Base-by-base conservation (phyloP, 768 basidiomycete species). In the Pilatotrama ljubarskyi region DNA sequence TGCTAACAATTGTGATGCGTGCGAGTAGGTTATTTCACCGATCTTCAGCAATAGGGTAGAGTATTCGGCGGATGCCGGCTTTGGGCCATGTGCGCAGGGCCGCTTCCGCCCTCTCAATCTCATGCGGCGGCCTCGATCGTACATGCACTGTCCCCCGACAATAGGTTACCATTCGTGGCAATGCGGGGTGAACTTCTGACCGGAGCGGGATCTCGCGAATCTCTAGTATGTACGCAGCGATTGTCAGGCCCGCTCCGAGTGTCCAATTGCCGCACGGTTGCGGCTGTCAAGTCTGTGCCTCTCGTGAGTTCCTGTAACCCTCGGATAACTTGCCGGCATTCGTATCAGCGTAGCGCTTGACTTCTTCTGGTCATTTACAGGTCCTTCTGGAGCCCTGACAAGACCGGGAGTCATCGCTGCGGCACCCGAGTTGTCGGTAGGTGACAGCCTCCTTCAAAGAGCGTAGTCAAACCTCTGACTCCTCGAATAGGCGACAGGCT, bases 61-160 rank as follows among this genome's bases (percentile, higher is more conserved):
- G 25, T 11, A 18, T 20, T 49, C 59, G 59, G 59, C 59, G 46
- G 52, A 48, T 54, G 52, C 52, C 51, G 59, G 59, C 51, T 10
- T 22, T 13, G 7, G 38, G 47, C 42, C 58, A 49, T 54, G 46
- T 49, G 51, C 25, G 26, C 32, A 50, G 42, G 15, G 11, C 43
- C 44, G 59, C 44, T 42, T 53, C 52, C 50, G 58, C 50, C n/a
- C 35, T 47, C 42, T 58, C 5, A 20, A n/a, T 29, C 36, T 4
- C 25, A 24, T 25, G 51, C 11, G 17, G 40, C 44, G 51, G 51
- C 11, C 24, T 47, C 44, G 58, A 59, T 59, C 58, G 15, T 13
- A 17, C 37, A 36, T 13, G 10, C n/a, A 29, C 49, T 29, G 6
- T 44, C 20, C 36, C 49, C 9, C 32, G 29, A 20, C 14, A n/a